Percentiles rank a stretch among this genome's conserved stretches.
Evolutionary conservation across 352 stramenopile genomes (phyloP).

Genomic region (Phytophthora colocasiae): DNA sequence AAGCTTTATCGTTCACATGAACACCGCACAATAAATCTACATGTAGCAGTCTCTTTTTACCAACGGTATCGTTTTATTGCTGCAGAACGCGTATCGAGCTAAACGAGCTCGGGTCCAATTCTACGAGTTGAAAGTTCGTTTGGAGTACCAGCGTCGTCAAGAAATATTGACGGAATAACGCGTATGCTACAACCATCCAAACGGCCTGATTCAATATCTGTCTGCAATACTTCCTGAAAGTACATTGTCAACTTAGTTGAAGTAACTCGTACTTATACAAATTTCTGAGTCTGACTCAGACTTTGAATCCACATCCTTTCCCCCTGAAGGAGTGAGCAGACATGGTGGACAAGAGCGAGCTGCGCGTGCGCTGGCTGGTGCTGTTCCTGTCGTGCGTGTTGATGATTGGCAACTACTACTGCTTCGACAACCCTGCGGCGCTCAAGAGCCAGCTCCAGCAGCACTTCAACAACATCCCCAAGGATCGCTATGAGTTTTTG

Average conservation of each 20-base stretch:
- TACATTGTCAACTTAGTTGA: neutral
- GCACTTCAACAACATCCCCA: slow-evolving; percentile 77
- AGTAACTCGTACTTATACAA: slow-evolving; percentile 32
- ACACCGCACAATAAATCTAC: no score
- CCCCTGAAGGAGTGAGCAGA: neutral
- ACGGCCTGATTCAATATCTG: neutral
- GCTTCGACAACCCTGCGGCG: slow-evolving; percentile 90
- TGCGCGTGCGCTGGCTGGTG: slow-evolving; percentile 84
- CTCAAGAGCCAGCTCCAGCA: slow-evolving; percentile 90
- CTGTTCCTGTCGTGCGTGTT: slow-evolving; percentile 88
- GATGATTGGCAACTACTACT: slow-evolving; percentile 94
- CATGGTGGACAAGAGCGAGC: slow-evolving; percentile 73
- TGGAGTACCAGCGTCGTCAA: slow-evolving; percentile 65
- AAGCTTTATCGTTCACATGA: no score
- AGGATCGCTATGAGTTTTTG: slow-evolving; percentile 84
- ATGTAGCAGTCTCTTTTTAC: no score
- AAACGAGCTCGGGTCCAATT: slow-evolving; percentile 63
- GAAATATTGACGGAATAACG: slow-evolving; percentile 61
- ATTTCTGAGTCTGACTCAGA: slow-evolving; percentile 23
- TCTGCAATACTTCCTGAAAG: no score
- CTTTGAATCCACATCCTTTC: slow-evolving; percentile 12
- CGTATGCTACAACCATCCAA: slow-evolving; percentile 77
- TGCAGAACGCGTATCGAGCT: slow-evolving; percentile 71
- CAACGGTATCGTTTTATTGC: slow-evolving; percentile 8
- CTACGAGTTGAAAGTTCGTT: slow-evolving; percentile 63